Evolutionary conservation across 2,329 filamentous ascomycete species (phyloP).

Genomic region (Pseudogymnoascus sp.): DNA sequence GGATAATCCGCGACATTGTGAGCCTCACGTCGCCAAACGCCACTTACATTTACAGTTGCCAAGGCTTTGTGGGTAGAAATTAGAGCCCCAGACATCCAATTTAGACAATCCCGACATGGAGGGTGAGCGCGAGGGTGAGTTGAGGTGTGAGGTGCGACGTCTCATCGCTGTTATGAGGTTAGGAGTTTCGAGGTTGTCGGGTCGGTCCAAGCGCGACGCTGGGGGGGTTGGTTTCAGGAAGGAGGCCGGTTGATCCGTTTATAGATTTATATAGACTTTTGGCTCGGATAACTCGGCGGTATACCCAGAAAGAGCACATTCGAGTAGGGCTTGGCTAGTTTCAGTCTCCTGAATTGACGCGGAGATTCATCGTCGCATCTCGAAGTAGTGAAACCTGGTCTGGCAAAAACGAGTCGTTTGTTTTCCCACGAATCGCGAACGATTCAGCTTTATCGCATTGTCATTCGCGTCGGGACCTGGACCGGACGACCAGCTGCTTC

Average conservation of each 20-base stretch:
- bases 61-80: background rate
- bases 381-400: background rate
- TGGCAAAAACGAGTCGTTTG: background rate
- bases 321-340: background rate
- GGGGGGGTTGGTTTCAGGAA: background rate
- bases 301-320: background rate
- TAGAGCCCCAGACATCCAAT: background rate
- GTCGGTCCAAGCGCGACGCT: background rate
- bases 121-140: background rate
- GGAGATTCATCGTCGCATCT: background rate
- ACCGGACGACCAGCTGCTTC: background rate
- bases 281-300: background rate
- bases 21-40: background rate
- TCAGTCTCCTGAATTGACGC: background rate
- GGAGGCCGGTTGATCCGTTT: background rate
- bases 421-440: constrained; percentile 4
- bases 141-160: constrained; percentile 4
- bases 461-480: background rate
- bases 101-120: background rate
- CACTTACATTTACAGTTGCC: background rate
- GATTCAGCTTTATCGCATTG: background rate
- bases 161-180: background rate
- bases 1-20: background rate
- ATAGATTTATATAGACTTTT: background rate
- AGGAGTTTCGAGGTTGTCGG: background rate